A percentile compares a stretch with the other conserved stretches of the same genome.
Evolutionary conservation across 2,329 filamentous ascomycete species (phyloP).

Genomic region (Alternaria longipes): DNA sequence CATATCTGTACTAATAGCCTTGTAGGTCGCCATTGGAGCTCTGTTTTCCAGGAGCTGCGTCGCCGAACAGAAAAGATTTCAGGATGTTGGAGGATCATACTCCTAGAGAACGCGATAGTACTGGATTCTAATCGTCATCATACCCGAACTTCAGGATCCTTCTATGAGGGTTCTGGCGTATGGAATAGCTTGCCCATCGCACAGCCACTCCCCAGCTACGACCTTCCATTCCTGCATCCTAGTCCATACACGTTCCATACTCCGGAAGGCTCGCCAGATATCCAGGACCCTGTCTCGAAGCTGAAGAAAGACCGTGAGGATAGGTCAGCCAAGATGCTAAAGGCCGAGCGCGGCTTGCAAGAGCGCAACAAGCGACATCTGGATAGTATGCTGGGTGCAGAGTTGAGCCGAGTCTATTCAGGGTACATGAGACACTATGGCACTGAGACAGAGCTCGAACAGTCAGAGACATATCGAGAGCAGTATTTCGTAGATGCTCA

Average conservation of each 20-base stretch:
- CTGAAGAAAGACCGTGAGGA: not conserved
- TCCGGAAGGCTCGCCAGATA: accelerated
- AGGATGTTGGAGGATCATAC: not conserved
- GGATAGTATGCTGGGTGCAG: not conserved
- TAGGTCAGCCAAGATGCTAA: not conserved
- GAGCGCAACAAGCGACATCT: not conserved
- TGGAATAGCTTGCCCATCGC: no score
- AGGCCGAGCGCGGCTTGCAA: not conserved
- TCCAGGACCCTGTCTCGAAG: accelerated
- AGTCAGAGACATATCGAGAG: not conserved
- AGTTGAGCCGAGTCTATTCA: not conserved
- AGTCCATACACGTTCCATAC: not conserved
- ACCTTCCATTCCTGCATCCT: no score
- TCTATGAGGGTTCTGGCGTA: no score
- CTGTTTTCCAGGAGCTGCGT: not conserved
- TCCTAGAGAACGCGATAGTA: not conserved
- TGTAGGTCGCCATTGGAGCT: not conserved
- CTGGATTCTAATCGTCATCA: accelerated
- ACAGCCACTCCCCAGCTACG: no score
- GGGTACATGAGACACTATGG: not conserved
- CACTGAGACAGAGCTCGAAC: not conserved
- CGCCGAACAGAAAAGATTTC: not conserved
- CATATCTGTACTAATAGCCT: no score
- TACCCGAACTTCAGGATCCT: accelerated
- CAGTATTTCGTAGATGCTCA: not conserved